A percentile compares a stretch with the other conserved stretches of the same genome.
phyloP scores from a whole-genome alignment of 192 early-diverging fungal species.

The Chytriomyces hyalinus region DNA sequence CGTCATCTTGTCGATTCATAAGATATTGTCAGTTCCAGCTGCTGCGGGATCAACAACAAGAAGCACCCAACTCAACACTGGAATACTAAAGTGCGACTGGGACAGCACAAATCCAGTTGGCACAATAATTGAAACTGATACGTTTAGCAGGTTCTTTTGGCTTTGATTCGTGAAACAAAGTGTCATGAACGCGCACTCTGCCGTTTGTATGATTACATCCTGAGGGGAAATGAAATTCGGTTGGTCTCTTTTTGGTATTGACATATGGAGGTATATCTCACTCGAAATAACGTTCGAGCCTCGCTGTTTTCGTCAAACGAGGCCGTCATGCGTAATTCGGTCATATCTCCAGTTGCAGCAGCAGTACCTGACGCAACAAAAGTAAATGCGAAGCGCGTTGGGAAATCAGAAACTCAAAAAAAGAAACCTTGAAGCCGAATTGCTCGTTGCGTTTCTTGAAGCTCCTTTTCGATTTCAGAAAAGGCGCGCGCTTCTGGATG shows the following conservation, averaged over 20 bases:
- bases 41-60: neutral
- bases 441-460: no score
- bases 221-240: neutral
- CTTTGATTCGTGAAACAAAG: neutral
- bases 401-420: no score
- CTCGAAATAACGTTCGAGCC: neutral
- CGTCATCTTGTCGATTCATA: neutral
- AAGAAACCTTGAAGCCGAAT: no score
- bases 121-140: neutral
- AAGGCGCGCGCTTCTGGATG: no score
- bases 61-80: neutral
- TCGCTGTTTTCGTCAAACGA: no score
- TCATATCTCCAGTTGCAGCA: no score
- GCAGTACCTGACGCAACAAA: no score
- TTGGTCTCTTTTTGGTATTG: neutral
- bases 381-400: no score
- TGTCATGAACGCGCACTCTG: neutral
- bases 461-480: no score
- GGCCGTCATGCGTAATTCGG: no score
- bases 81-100: constrained; percentile 11
- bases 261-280: neutral
- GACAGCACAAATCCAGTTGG: neutral
- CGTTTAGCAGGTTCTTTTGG: neutral
- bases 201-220: neutral
- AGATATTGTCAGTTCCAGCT: neutral